Evolutionary conservation across 805 yeast species (phyloP).

Genomic region (Candida ovalis): DNA sequence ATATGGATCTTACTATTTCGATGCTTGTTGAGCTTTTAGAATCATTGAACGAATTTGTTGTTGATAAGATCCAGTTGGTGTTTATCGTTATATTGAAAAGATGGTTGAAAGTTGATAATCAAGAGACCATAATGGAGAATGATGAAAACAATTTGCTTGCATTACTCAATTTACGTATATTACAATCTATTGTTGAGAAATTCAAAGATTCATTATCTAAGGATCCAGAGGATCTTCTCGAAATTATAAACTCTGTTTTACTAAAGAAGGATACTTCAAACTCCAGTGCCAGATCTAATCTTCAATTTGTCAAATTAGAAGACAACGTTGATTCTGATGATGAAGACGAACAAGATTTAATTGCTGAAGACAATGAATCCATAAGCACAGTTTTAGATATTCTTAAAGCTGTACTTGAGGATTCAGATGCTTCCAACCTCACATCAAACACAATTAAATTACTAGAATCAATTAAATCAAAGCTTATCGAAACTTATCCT

Average conservation of each 20-base stretch:
- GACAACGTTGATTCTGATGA: slow-evolving; percentile 38
- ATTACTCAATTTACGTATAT: slow-evolving; percentile 56
- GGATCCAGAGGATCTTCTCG: slow-evolving; percentile 55
- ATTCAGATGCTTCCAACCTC: slow-evolving; percentile 5
- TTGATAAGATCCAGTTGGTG: slow-evolving; percentile 39
- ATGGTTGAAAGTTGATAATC: slow-evolving; percentile 45
- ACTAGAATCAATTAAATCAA: slow-evolving; percentile 13
- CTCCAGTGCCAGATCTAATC: neutral
- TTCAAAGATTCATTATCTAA: slow-evolving; percentile 55
- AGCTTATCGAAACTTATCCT: slow-evolving; percentile 1
- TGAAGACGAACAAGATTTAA: slow-evolving; percentile 32
- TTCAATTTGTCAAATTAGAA: slow-evolving; percentile 12
- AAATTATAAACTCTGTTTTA: slow-evolving; percentile 42
- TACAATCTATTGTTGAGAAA: slow-evolving; percentile 57
- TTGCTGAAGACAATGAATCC: slow-evolving; percentile 29
- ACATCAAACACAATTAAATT: slow-evolving; percentile 6
- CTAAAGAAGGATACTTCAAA: slow-evolving; percentile 3
- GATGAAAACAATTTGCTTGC: slow-evolving; percentile 49
- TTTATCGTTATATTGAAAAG: slow-evolving; percentile 53
- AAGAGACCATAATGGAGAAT: slow-evolving; percentile 12
- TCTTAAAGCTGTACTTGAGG: slow-evolving; percentile 35
- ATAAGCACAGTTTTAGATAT: slow-evolving; percentile 35
- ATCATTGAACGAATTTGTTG: slow-evolving; percentile 44
- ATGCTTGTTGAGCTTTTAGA: slow-evolving; percentile 27
- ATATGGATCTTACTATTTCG: slow-evolving; percentile 38